Evolutionary conservation across 148 eudicot species (phyloP).

Genomic region (Oxyria digyna): DNA sequence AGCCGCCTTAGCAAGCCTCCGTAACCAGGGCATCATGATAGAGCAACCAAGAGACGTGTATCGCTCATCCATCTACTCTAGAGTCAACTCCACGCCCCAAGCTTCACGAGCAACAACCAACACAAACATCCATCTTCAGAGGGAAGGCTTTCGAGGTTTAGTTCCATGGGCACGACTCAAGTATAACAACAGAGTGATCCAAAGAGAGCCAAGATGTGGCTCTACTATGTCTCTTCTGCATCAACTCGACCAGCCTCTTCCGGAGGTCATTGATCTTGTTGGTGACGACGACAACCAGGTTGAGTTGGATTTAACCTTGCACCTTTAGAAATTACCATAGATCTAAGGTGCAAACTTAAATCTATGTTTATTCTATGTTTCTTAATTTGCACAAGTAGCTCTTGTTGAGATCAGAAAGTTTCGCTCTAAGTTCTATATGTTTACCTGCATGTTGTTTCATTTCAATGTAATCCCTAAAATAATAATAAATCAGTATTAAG

Average conservation of each 20-base stretch:
- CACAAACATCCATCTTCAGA: background rate
- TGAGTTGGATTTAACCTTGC: slow-evolving; percentile 2
- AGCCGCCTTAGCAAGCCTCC: background rate
- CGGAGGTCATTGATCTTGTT: background rate
- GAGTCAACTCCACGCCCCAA: background rate
- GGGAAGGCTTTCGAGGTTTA: background rate
- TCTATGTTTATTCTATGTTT: background rate
- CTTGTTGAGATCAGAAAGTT: background rate
- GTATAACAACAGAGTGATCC: background rate
- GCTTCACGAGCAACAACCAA: background rate
- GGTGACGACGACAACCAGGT: background rate
- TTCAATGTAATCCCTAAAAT: background rate
- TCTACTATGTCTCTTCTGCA: background rate
- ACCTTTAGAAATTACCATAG: background rate
- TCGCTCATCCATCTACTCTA: too few species aligned
- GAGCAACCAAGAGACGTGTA: background rate
- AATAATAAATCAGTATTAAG: background rate
- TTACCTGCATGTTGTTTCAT: background rate
- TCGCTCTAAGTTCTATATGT: background rate
- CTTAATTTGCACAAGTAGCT: background rate
- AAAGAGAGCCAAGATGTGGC: background rate
- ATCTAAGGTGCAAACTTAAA: background rate
- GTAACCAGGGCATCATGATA: background rate
- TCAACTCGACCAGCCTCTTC: background rate
- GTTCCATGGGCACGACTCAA: background rate